Base-by-base conservation (phyloP, 129 eudicot genomes). In the Daucus carota region DNA sequence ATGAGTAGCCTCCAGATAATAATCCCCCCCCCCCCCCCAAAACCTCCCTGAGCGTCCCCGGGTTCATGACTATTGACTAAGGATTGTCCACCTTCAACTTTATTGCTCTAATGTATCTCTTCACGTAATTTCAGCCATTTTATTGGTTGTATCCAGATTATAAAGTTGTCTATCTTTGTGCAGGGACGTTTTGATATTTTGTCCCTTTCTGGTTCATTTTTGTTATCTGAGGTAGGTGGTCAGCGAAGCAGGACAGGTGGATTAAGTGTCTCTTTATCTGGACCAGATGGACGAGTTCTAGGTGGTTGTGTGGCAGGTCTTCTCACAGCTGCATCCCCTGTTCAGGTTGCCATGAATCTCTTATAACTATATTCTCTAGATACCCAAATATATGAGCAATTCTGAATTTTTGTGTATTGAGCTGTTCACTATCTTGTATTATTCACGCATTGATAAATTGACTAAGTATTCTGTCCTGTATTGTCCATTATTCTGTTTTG, bases 121-220 rank as follows among this genome's bases (percentile, higher is more conserved):
- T 42, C 14, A 38, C 17, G 31, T 24, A 9, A 18, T 59, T 24
- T n/a, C 31, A 40, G 74, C 32, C 74, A 69, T 41, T 4, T 22
- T 5, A 41, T 38, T 24, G 1, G 50, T 36, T 41, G 28, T 40
- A 16, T 38, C 6, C 24, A 70, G 74, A 70, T 20, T 41, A 41
- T 70, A 10, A 70, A 41, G 48, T 41, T 70, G 50, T 60, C 54
- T 47, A 34, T 72, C 43, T 54, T 78, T 26, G 11, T 89, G 84
- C 88, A 92, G 97, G 97, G 97, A 48, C 89, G 91, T 16, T 92
- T 87, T 80, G 91, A 92, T 79, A 84, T 89, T 40, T 77, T 92
- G 82, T 87, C 97, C 43, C 96, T 92, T 43, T 89, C 96, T 11
- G 97, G 96, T 33, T 92, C 97, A 34, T 92, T 92, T 79, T 84